Conservation (phyloP, 495 filamentous ascomycete genomes). For the Tuber microsphaerosporum region DNA sequence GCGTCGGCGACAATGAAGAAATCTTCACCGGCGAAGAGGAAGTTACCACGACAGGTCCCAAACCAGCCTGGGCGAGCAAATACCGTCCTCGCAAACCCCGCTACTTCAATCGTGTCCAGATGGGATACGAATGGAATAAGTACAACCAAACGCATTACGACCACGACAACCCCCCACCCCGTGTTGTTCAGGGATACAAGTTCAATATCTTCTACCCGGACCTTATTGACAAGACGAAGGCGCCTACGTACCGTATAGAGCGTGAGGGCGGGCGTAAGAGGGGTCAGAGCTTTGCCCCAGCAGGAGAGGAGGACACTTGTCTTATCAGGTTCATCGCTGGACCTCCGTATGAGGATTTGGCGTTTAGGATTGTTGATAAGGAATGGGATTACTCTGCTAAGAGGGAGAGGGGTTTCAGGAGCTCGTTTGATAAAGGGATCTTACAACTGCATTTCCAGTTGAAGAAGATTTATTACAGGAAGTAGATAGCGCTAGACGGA, state of each 20-base stretch:
- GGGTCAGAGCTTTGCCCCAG: conserved; percentile 86
- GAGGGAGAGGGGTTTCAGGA: conserved; percentile 87
- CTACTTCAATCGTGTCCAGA: conserved; percentile 97
- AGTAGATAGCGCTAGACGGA: conserved; percentile 24
- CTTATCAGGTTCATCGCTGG: conserved; percentile 93
- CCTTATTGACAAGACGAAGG: conserved; percentile 90
- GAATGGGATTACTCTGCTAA: conserved; percentile 99
- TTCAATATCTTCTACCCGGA: conserved; percentile 99
- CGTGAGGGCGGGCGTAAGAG: conserved; percentile 79
- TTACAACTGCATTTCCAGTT: conserved; percentile 97
- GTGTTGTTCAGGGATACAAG: conserved; percentile 97
- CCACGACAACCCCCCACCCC: conserved; percentile 94
- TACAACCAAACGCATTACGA: conserved; percentile 99
- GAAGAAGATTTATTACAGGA: conserved; percentile 58
- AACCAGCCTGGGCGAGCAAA: conserved; percentile 79
- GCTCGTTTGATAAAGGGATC: conserved; percentile 98
- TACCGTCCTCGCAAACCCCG: conserved; percentile 87
- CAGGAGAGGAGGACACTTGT: conserved; percentile 97
- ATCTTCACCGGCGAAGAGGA: conserved; percentile 90
- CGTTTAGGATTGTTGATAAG: conserved; percentile 95
- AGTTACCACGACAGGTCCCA: conserved; percentile 54
- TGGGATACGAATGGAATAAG: conserved; percentile 99
- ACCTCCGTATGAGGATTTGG: conserved; percentile 93
- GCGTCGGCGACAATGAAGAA: conserved; percentile 87
- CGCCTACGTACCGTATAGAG: conserved; percentile 90